A percentile compares a stretch with the other conserved stretches of the same genome.
phyloP scores from a whole-genome alignment of 768 basidiomycete genomes.

The Cyclocybe aegerita region DNA sequence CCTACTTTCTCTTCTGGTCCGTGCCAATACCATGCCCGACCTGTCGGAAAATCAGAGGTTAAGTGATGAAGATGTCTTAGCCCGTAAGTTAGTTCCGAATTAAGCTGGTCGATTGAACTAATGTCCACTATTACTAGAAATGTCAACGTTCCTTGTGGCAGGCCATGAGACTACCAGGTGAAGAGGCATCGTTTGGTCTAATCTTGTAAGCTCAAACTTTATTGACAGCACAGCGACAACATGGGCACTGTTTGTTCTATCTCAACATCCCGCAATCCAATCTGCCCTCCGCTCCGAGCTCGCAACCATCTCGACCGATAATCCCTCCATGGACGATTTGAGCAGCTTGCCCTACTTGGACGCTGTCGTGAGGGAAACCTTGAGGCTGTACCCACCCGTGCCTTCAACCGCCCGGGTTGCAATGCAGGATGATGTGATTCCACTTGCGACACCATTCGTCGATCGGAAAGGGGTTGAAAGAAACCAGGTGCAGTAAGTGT shows the following conservation, averaged over 20 bases:
- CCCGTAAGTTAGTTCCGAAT: constrained; percentile 30
- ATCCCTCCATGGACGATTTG: constrained; percentile 67
- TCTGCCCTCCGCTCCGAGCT: constrained; percentile 59
- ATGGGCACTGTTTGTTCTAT: constrained; percentile 62
- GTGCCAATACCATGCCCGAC: constrained; percentile 59
- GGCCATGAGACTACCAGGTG: constrained; percentile 55
- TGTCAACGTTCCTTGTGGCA: constrained; percentile 53
- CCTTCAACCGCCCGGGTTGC: constrained; percentile 40
- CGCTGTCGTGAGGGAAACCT: constrained; percentile 54
- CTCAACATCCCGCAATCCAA: constrained; percentile 47
- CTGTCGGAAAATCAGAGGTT: constrained; percentile 49
- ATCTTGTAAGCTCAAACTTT: background rate
- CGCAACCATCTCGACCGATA: constrained; percentile 45
- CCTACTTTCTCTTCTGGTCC: constrained; percentile 54
- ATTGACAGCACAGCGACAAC: constrained; percentile 38
- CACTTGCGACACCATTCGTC: constrained; percentile 43
- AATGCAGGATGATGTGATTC: constrained; percentile 49
- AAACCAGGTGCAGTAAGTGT: constrained; percentile 23
- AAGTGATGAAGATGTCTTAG: constrained; percentile 57
- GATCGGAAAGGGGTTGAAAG: constrained; percentile 42
- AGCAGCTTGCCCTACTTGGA: constrained; percentile 68
- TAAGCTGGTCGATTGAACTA: background rate
- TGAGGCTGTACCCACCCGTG: constrained; percentile 57
- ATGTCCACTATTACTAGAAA: constrained; percentile 31
- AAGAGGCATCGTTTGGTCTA: background rate